Conservation (phyloP, 2,329 filamentous ascomycete genomes). For the Pyrenophora seminiperda region DNA sequence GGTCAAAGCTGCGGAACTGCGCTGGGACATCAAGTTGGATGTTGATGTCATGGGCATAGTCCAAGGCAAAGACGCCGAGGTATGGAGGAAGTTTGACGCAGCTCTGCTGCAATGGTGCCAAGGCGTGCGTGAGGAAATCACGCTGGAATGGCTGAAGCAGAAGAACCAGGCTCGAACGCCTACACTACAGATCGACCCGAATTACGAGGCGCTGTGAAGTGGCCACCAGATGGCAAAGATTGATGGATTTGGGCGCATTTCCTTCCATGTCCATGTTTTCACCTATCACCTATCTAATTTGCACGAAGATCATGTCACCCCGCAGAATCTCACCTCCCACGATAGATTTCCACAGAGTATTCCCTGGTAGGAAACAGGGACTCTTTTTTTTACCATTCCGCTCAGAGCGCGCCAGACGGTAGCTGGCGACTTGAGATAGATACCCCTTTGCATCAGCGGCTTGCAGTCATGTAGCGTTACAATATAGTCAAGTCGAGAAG, state of each 20-base stretch:
- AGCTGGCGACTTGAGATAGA: constrained; percentile 27
- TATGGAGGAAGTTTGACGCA: constrained; percentile 82
- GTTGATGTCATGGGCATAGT: constrained; percentile 88
- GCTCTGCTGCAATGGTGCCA: constrained; percentile 84
- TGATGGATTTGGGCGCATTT: constrained; percentile 17
- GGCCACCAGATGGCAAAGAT: constrained; percentile 7
- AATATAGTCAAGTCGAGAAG: constrained; percentile 14
- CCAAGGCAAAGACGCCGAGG: constrained; percentile 69
- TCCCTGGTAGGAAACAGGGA: constrained; percentile 13
- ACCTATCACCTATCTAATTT: constrained; percentile 26
- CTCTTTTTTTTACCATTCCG: constrained; percentile 8
- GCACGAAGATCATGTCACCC: constrained; percentile 23
- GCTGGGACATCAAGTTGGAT: constrained; percentile 85
- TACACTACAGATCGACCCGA: constrained; percentile 47
- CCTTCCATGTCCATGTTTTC: constrained; percentile 37
- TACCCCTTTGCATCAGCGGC: constrained; percentile 29
- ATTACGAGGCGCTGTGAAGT: constrained; percentile 36
- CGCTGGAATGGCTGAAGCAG: constrained; percentile 67
- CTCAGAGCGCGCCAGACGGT: constrained; percentile 9
- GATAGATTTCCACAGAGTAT: constrained; percentile 9
- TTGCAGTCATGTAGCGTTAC: constrained; percentile 22
- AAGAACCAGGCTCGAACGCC: constrained; percentile 46
- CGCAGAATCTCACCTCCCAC: constrained; percentile 19
- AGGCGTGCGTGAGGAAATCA: constrained; percentile 81
- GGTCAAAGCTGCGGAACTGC: constrained; percentile 92